phyloP scores from a whole-genome alignment of 179 eudicot species.

The Gypsophila paniculata region DNA sequence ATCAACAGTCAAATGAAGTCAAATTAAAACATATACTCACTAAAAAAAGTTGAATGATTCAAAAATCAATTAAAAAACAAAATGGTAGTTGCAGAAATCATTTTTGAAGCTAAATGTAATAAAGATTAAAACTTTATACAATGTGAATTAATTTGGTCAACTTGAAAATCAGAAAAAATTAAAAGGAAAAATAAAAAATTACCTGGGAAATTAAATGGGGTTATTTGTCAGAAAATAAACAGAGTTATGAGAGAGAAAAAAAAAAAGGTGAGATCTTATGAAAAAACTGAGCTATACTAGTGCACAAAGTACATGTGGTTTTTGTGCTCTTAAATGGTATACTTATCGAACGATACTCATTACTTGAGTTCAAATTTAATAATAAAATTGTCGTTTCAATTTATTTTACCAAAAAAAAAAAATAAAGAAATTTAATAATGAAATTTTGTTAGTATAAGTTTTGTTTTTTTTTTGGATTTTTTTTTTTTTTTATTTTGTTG shows the following conservation, averaged over 20 bases:
- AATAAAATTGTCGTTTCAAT: too few relatives aligned
- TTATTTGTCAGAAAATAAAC: slow-evolving; percentile 6
- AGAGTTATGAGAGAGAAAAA: background rate
- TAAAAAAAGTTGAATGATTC: background rate
- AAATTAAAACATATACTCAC: background rate
- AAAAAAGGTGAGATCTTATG: slow-evolving; percentile 23
- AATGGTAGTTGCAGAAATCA: slow-evolving; percentile 1
- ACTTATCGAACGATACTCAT: too few relatives aligned
- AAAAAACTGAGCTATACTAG: background rate
- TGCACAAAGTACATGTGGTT: slow-evolving; percentile 23
- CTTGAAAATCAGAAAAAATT: background rate
- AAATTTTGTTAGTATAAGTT: too few relatives aligned
- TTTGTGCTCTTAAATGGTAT: slow-evolving; percentile 5
- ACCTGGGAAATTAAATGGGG: slow-evolving; percentile 16
- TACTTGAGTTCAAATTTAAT: too few relatives aligned
- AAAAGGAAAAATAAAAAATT: background rate
- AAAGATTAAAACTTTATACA: background rate
- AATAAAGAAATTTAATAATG: too few relatives aligned
- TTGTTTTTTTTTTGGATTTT: background rate
- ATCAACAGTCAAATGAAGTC: background rate
- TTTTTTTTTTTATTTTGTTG: background rate
- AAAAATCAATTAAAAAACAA: background rate
- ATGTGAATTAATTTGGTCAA: slow-evolving; percentile 12
- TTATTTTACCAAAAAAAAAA: too few relatives aligned
- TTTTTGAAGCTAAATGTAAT: background rate